A percentile compares a stretch with the other conserved stretches of the same genome.
Evolutionary conservation across 164 flowering plant genomes (phyloP).

Genomic region (Cinnamomum micranthum): DNA sequence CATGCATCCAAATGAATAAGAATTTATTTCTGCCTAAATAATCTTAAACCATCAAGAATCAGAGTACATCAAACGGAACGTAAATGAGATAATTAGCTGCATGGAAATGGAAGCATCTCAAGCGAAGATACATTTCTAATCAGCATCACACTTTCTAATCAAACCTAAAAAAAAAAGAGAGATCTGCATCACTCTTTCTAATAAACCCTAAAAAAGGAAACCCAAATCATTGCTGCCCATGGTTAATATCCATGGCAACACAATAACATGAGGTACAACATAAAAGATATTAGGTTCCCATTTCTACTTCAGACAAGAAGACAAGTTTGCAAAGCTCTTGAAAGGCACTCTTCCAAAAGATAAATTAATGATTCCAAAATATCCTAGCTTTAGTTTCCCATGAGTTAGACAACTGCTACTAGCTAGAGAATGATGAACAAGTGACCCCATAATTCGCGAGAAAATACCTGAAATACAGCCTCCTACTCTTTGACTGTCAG

Average conservation of each 20-base stretch:
- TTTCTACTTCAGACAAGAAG: not conserved
- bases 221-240: not conserved
- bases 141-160: too few species aligned
- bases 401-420: not conserved
- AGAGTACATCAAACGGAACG: too few species aligned
- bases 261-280: slow-evolving; percentile 1
- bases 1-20: too few species aligned
- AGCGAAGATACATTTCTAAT: too few species aligned
- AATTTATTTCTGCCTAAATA: too few species aligned
- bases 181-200: not conserved
- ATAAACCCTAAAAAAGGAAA: not conserved
- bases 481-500: slow-evolving; percentile 41
- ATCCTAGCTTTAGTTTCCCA: not conserved
- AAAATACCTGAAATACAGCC: slow-evolving; percentile 2
- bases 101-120: too few species aligned
- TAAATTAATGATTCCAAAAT: not conserved
- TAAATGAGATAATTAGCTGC: too few species aligned
- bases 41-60: too few species aligned
- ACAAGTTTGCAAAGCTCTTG: not conserved
- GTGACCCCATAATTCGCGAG: not conserved
- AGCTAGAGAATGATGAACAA: not conserved
- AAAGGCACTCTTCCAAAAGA: not conserved
- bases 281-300: not conserved
- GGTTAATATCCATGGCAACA: not conserved
- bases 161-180: too few species aligned